Evolutionary conservation across 1,284 basidiomycete species (phyloP).

Genomic region (Melampsora larici-populina): DNA sequence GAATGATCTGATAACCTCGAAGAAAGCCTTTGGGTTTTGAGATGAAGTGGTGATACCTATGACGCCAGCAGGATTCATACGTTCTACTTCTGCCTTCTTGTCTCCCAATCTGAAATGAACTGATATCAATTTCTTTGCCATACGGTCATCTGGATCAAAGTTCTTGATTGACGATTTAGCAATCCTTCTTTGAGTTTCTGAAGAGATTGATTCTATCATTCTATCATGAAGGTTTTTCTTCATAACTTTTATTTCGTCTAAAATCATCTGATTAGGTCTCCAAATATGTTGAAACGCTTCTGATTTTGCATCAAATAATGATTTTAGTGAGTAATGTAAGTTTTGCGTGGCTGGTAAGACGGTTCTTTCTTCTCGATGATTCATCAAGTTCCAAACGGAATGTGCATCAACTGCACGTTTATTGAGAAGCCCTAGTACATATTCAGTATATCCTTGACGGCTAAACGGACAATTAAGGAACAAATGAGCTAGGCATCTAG

Average conservation of each 20-base stretch:
- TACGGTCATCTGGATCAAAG: not conserved
- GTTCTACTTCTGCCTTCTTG: not conserved
- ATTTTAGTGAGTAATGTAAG: not conserved
- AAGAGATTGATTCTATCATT: not conserved
- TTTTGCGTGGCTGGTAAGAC: not conserved
- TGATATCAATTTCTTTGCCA: not conserved
- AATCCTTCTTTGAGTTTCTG: not conserved
- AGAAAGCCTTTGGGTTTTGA: not conserved
- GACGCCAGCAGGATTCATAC: not conserved
- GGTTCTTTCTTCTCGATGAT: not conserved
- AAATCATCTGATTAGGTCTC: not conserved
- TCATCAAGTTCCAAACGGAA: not conserved
- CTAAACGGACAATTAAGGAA: not conserved
- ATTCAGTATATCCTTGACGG: not conserved
- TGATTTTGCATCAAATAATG: not conserved
- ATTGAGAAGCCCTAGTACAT: not conserved
- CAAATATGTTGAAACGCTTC: not conserved
- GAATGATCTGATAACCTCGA: not conserved
- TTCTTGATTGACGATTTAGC: not conserved
- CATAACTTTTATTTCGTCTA: not conserved
- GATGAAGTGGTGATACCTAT: not conserved
- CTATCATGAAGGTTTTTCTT: not conserved
- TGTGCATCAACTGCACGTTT: not conserved
- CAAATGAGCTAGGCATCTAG: not conserved
- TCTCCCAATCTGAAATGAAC: conserved; percentile 3